Conservation (phyloP, 805 yeast species). For the Yarrowia yakushimensis region DNA sequence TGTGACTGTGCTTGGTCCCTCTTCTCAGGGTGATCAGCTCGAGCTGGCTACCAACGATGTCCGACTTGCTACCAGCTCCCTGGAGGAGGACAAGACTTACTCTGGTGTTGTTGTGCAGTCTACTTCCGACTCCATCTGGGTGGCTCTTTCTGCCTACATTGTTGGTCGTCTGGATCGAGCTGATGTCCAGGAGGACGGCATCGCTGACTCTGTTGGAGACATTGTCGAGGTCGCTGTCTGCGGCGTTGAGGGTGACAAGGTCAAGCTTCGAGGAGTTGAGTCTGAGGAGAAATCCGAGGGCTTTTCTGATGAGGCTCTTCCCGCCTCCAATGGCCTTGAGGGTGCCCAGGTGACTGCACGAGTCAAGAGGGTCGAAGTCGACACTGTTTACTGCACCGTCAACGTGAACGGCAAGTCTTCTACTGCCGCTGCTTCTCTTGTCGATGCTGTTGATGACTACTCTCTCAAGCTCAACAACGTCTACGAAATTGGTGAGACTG, state of each 20-base stretch:
- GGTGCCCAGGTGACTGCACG: constrained; percentile 13
- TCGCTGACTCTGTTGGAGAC: background rate
- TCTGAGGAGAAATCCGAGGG: background rate
- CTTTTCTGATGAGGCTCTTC: constrained; percentile 1
- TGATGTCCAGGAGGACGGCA: constrained; percentile 1
- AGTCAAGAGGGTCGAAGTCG: background rate
- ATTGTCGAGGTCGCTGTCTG: constrained; percentile 18
- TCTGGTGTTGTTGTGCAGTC: constrained; percentile 11
- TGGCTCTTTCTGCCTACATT: constrained; percentile 13
- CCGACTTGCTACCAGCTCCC: background rate
- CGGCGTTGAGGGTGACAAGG: constrained; percentile 6
- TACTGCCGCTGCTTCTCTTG: constrained; percentile 33
- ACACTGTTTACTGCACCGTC: constrained; percentile 30
- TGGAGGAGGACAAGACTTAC: background rate
- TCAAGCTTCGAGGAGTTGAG: constrained; percentile 22
- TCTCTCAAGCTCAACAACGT: constrained; percentile 24
- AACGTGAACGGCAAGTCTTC: constrained; percentile 27
- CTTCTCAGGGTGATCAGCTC: constrained; percentile 20
- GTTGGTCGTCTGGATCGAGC: constrained; percentile 14
- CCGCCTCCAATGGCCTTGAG: background rate
- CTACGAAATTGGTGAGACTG: constrained; percentile 30
- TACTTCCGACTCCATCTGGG: background rate
- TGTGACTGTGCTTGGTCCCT: constrained; percentile 58
- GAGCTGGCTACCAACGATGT: constrained; percentile 22
- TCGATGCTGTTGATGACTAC: constrained; percentile 32